phyloP scores from a whole-genome alignment of 306 rosid species.

The Astragalus membranaceus region DNA sequence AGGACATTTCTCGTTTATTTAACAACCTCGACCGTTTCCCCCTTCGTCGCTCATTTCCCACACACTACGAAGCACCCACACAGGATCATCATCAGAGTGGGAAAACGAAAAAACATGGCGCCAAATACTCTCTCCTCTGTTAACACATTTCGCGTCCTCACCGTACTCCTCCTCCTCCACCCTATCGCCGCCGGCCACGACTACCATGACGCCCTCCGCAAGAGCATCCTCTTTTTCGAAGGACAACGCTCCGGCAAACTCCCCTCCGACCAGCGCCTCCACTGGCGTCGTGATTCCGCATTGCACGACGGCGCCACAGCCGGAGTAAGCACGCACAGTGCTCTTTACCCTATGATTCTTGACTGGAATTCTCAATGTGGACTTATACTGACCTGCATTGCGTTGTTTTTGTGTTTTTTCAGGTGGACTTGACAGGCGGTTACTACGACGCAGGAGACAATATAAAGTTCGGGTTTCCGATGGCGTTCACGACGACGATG shows the following conservation, averaged over 20 bases:
- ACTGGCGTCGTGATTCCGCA: slow-evolving; percentile 91
- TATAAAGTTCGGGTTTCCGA: slow-evolving; percentile 91
- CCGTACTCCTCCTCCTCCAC: slow-evolving; percentile 31
- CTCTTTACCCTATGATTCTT: not conserved
- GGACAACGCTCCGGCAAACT: slow-evolving; percentile 98
- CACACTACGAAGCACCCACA: not conserved
- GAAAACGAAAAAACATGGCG: slow-evolving; percentile 29
- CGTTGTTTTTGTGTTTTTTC: not conserved
- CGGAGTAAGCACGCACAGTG: slow-evolving; percentile 36
- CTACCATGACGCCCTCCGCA: slow-evolving; percentile 76
- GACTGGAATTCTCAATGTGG: not conserved
- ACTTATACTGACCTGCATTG: slow-evolving; percentile 15
- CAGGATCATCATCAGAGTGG: not conserved
- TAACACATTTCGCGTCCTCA: slow-evolving; percentile 29
- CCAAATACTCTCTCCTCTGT: slow-evolving; percentile 16
- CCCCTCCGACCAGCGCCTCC: slow-evolving; percentile 77
- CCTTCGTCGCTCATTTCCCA: slow-evolving; percentile 11
- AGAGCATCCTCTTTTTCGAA: slow-evolving; percentile 93
- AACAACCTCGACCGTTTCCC: slow-evolving; percentile 36
- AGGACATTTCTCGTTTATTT: slow-evolving; percentile 58
- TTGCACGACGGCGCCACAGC: slow-evolving; percentile 71
- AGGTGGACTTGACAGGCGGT: slow-evolving; percentile 86
- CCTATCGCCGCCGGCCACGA: slow-evolving; percentile 40
- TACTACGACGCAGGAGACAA: slow-evolving; percentile 98
- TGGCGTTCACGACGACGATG: slow-evolving; percentile 90